phyloP scores from a whole-genome alignment of 2,329 filamentous ascomycete species.

The Pyrenochaeta sp. region DNA sequence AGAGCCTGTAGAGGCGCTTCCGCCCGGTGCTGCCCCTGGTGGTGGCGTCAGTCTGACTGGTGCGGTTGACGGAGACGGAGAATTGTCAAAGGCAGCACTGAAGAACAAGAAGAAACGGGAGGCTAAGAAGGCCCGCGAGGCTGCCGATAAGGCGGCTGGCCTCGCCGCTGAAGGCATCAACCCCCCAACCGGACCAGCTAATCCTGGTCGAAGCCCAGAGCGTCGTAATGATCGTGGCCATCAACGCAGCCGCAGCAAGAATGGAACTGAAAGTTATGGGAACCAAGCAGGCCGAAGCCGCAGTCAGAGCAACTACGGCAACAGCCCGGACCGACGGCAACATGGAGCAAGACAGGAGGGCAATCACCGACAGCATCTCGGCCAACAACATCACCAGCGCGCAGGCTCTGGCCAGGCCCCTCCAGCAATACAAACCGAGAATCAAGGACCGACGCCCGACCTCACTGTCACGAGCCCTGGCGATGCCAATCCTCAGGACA shows the following conservation, averaged over 20 bases:
- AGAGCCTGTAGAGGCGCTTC: constrained; percentile 70
- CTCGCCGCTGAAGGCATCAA: constrained; percentile 42
- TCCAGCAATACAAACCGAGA: constrained; percentile 42
- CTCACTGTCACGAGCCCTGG: constrained; percentile 64
- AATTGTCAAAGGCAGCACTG: constrained; percentile 80
- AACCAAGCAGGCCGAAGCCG: constrained; percentile 36
- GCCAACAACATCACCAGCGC: constrained; percentile 37
- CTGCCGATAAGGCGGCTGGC: constrained; percentile 61
- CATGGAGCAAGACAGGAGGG: constrained; percentile 38
- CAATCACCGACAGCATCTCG: constrained; percentile 33
- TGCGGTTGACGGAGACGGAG: constrained; percentile 73
- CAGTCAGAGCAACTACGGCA: constrained; percentile 45
- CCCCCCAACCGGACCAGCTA: constrained; percentile 36
- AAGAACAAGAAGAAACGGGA: constrained; percentile 99
- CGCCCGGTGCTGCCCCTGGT: constrained; percentile 74
- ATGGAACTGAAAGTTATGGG: constrained; percentile 32
- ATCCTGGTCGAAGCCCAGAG: constrained; percentile 68
- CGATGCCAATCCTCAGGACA: constrained; percentile 73
- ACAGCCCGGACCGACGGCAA: constrained; percentile 42
- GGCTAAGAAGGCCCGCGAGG: constrained; percentile 89
- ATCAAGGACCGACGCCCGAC: constrained; percentile 52
- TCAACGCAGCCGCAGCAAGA: constrained; percentile 61
- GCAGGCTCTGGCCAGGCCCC: constrained; percentile 26
- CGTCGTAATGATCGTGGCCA: constrained; percentile 65
- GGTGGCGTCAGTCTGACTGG: constrained; percentile 72